phyloP scores from a whole-genome alignment of 1,284 basidiomycete genomes.

The Mycena sp. region DNA sequence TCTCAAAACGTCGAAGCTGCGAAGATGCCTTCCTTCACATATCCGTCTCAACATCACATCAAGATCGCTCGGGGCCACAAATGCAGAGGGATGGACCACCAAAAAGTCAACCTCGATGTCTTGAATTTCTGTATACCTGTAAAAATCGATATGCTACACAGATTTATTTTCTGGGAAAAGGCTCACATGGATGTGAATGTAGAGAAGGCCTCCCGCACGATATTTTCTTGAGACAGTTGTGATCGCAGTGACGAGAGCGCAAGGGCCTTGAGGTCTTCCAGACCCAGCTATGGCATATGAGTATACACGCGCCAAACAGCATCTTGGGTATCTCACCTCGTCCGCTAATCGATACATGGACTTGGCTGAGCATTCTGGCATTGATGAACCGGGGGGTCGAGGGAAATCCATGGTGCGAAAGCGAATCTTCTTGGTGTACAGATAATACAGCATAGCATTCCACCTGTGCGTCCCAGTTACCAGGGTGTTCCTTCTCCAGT shows the following conservation, averaged over 20 bases:
- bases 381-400: not conserved
- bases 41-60: no score
- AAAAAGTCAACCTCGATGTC: conserved; percentile 19
- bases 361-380: not conserved
- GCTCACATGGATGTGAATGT: conserved; percentile 20
- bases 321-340: not conserved
- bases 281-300: not conserved
- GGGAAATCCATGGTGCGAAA: not conserved
- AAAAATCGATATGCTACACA: not conserved
- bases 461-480: conserved; percentile 1
- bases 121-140: conserved; percentile 14
- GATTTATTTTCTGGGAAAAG: no score
- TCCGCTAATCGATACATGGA: conserved; percentile 18
- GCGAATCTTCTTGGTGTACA: not conserved
- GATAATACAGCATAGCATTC: conserved; percentile 11
- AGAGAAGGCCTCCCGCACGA: conserved; percentile 21
- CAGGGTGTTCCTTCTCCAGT: no score
- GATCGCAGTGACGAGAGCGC: not conserved
- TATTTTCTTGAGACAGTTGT: conserved; percentile 9
- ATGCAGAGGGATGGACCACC: no score
- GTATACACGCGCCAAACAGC: not conserved
- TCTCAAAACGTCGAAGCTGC: no score
- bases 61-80: no score
- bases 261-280: conserved; percentile 14
- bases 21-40: no score